Base-by-base conservation (phyloP, 2,329 filamentous ascomycete genomes). In the Sclerotinia spermophila region DNA sequence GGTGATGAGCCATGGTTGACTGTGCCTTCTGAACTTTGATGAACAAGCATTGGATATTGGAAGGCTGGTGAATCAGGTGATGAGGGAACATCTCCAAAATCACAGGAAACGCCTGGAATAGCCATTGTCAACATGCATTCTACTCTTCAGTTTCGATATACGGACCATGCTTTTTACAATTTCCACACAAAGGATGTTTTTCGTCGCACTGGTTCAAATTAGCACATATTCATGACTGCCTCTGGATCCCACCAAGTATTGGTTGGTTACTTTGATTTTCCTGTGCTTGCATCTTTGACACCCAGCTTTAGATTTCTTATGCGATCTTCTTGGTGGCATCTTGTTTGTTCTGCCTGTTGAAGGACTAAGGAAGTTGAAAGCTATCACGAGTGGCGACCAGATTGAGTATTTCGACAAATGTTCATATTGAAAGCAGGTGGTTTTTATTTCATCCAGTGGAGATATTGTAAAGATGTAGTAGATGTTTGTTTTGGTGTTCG, bases 261-360 rank as follows among this genome's bases (percentile, higher is more conserved):
- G 64, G 11, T n/a, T 55, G 64, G 38, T 17, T 44, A 89, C 89
- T 86, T 92, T 92, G 78, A 92, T 90, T 80, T 91, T 91, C 72
- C 89, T 83, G 69, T 83, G 82, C 81, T 91, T 92, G 80, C 89
- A 92, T 71, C 87, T 82, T 73, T 85, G 84, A 76, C 89, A 92
- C 60, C 89, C 89, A 67, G 88, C 86, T 74, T 89, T 85, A 70
- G 88, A 90, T 82, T 91, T 92, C 78, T 90, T 91, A 80, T 92
- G 89, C 56, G 89, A 89, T 78, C 88, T 84, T 77, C 89, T 83
- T 42, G 89, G 88, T 72, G 89, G 87, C 88, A 90, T 90, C 11
- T 40, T 69, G 27, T 21, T n/a, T 33, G 40, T n/a, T 51, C 6
- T 27, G 35, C n/a, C 13, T 40, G 24, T 38, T 35, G 51, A n/a